Conservation (phyloP, 345 rosid genomes). For the Nephelium lappaceum region DNA sequence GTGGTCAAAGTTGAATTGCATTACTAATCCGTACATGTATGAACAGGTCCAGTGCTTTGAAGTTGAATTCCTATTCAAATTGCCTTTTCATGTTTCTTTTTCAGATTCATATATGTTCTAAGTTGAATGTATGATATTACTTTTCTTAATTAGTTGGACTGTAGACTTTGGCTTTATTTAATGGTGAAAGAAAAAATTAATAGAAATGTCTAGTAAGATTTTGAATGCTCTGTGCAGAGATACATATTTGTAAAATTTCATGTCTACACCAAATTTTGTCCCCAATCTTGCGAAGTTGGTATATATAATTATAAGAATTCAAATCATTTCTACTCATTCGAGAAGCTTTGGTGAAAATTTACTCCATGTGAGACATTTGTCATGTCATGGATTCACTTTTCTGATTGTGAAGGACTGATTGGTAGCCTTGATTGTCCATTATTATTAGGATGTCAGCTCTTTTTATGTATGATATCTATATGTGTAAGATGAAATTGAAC, state of each 20-base stretch:
- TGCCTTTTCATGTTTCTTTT: background rate
- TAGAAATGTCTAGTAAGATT: background rate
- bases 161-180: background rate
- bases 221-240: background rate
- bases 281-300: background rate
- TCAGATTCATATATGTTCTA: background rate
- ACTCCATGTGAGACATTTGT: background rate
- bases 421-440: background rate
- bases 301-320: background rate
- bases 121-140: constrained; percentile 8
- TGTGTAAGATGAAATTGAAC: background rate
- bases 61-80: background rate
- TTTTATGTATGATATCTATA: background rate
- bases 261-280: background rate
- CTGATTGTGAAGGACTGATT: background rate
- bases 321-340: background rate
- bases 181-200: background rate
- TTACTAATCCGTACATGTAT: constrained; percentile 69
- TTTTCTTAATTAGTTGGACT: background rate
- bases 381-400: background rate
- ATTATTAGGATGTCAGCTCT: background rate
- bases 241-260: background rate
- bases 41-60: constrained; percentile 53
- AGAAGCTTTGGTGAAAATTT: background rate
- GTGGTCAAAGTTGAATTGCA: constrained; percentile 64